These are phyloP conservation scores for Rhizopus microsporus DNA, from an alignment of 371 early-diverging fungal genomes.

Conservation along the genomic window DNA sequence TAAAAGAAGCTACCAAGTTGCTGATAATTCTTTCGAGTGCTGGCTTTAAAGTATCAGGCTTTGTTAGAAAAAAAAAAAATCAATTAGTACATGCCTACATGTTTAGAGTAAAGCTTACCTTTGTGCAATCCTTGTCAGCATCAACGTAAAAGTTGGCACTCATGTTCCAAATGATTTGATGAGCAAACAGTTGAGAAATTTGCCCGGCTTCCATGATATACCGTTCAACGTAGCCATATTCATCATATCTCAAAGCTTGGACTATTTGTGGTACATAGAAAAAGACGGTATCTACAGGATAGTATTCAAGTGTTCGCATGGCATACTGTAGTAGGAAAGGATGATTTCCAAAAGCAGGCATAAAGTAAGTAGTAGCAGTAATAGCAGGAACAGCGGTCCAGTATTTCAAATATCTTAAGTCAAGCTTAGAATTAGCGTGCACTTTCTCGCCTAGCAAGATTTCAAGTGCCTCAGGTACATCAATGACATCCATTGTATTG, in stretches of 20 bases:
- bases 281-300: conserved; percentile 93
- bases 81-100: not conserved
- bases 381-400: conserved; percentile 94
- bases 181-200: conserved; percentile 94
- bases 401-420: conserved; percentile 72
- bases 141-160: conserved; percentile 93
- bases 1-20: conserved; percentile 75
- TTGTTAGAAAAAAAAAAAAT: not conserved
- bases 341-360: conserved; percentile 66
- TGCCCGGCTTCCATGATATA: conserved; percentile 92
- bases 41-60: conserved; percentile 83
- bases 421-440: conserved; percentile 35
- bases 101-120: conserved; percentile 34
- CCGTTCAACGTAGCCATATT: conserved; percentile 84
- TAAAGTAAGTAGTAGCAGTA: conserved; percentile 79
- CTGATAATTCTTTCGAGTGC: conserved; percentile 83
- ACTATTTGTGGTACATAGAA: conserved; percentile 99
- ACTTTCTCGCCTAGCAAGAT: conserved; percentile 65
- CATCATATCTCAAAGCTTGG: conserved; percentile 93
- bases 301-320: conserved; percentile 85
- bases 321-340: conserved; percentile 93
- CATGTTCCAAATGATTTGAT: conserved; percentile 99
- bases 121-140: conserved; percentile 75
- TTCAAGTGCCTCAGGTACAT: conserved; percentile 75
- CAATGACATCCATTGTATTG: conserved; percentile 70